Conservation (phyloP, 2,329 filamentous ascomycete species). For the Penicillium sp. region DNA sequence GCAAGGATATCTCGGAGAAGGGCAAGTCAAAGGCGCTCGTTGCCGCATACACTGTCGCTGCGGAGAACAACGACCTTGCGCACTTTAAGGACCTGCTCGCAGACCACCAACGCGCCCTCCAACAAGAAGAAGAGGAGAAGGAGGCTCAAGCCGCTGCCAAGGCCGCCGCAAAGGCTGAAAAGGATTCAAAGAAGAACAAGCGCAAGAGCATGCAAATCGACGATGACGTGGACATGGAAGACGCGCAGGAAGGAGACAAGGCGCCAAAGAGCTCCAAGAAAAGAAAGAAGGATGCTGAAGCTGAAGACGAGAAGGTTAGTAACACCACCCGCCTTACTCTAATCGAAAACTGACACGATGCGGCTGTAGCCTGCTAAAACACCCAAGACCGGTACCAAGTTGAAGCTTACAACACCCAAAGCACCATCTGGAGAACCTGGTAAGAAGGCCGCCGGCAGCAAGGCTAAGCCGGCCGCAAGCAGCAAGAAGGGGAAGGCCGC, state of each 20-base stretch:
- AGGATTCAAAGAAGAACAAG: conserved; percentile 53
- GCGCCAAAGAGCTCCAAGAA: conserved; percentile 70
- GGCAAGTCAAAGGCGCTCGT: conserved; percentile 80
- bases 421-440: conserved; percentile 55
- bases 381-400: conserved; percentile 64
- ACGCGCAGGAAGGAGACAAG: conserved; percentile 52
- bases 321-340: neutral
- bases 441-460: conserved; percentile 57
- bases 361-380: conserved; percentile 61
- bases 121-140: conserved; percentile 65
- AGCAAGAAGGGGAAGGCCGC: conserved; percentile 65
- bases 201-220: conserved; percentile 58
- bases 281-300: conserved; percentile 73
- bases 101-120: conserved; percentile 61
- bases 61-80: conserved; percentile 75
- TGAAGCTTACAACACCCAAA: conserved; percentile 62
- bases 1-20: conserved; percentile 69
- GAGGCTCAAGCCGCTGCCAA: conserved; percentile 68
- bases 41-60: conserved; percentile 78
- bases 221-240: conserved; percentile 61
- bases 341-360: neutral
- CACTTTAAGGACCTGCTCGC: conserved; percentile 82
- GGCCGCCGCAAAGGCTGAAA: conserved; percentile 57
- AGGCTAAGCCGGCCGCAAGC: conserved; percentile 58
- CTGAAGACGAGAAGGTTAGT: conserved; percentile 71